Percentiles rank a stretch among this genome's conserved stretches.
Evolutionary conservation across 345 rosid species (phyloP).

Genomic region (Rhodamnia argentea): DNA sequence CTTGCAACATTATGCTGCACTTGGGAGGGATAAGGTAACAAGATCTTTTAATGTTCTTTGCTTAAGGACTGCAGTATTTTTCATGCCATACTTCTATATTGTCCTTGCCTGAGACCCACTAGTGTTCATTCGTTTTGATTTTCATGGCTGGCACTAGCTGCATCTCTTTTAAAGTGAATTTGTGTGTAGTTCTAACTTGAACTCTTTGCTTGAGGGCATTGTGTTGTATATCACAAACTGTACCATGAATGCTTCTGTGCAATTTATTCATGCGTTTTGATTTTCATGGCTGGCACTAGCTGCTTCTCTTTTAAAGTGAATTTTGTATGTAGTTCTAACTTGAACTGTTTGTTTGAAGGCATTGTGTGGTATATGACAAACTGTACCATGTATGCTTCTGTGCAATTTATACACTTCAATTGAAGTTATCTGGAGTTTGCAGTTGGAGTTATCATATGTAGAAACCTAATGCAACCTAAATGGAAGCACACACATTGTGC

Average conservation of each 20-base stretch:
- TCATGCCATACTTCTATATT: neutral
- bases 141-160: neutral
- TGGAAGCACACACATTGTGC: neutral
- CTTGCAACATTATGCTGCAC: slow-evolving; percentile 98
- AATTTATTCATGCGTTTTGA: too few species aligned
- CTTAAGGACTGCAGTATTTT: neutral
- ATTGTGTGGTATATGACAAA: neutral
- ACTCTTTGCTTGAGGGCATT: neutral
- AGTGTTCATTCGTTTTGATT: neutral
- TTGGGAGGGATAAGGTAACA: slow-evolving; percentile 93
- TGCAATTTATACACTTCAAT: neutral
- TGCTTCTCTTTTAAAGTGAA: neutral
- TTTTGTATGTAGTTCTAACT: neutral
- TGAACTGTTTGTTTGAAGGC: neutral
- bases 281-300: too few species aligned
- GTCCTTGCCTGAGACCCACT: neutral
- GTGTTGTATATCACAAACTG: neutral
- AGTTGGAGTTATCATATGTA: neutral
- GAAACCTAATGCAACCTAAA: neutral
- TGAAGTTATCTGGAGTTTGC: neutral
- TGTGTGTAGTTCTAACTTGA: neutral
- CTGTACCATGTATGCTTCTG: neutral
- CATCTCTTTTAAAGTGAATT: neutral
- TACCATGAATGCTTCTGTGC: neutral
- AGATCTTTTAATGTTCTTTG: neutral